Percentiles rank a stretch among this genome's conserved stretches.
These are phyloP conservation scores for Podospora sp. DNA, from an alignment of 495 filamentous ascomycete species.

Conservation along the genomic window DNA sequence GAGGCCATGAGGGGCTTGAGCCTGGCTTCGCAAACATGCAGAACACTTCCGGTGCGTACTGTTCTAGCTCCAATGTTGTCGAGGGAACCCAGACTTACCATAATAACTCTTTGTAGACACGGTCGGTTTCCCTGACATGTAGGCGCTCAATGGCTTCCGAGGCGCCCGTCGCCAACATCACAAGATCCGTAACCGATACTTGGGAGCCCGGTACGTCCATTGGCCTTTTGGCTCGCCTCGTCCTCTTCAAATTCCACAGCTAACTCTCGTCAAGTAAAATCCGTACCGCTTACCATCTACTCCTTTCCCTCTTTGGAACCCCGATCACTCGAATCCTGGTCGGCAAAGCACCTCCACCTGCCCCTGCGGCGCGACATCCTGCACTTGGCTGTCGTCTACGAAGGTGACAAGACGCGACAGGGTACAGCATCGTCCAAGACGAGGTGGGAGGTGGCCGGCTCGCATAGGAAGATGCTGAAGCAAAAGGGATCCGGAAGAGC, in stretches of 20 bases:
- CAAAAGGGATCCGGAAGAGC: conserved; percentile 87
- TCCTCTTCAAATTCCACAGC: conserved; percentile 21
- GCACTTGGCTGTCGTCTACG: conserved; percentile 88
- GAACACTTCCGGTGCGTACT: conserved; percentile 35
- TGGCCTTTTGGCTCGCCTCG: conserved; percentile 24
- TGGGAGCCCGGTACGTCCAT: conserved; percentile 30
- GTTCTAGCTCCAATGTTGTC: background rate
- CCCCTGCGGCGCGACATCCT: conserved; percentile 90
- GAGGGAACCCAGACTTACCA: background rate
- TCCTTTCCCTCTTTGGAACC: conserved; percentile 90
- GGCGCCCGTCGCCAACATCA: conserved; percentile 48
- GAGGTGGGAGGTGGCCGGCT: conserved; percentile 81
- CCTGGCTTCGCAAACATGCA: conserved; percentile 44
- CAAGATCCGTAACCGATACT: conserved; percentile 40
- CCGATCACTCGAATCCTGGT: conserved; percentile 74
- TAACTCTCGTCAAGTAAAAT: conserved; percentile 44
- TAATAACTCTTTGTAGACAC: conserved; percentile 21
- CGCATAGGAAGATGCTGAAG: conserved; percentile 69
- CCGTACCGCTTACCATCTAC: conserved; percentile 82
- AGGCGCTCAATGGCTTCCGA: conserved; percentile 82
- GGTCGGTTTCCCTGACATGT: conserved; percentile 26
- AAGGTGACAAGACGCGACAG: conserved; percentile 84
- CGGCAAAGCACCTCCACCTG: conserved; percentile 76
- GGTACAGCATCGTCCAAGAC: conserved; percentile 87
- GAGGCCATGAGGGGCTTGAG: conserved; percentile 50